A percentile compares a stretch with the other conserved stretches of the same genome.
phyloP scores from a whole-genome alignment of 2,329 filamentous ascomycete genomes.

The Scolecobasidium constrictum region DNA sequence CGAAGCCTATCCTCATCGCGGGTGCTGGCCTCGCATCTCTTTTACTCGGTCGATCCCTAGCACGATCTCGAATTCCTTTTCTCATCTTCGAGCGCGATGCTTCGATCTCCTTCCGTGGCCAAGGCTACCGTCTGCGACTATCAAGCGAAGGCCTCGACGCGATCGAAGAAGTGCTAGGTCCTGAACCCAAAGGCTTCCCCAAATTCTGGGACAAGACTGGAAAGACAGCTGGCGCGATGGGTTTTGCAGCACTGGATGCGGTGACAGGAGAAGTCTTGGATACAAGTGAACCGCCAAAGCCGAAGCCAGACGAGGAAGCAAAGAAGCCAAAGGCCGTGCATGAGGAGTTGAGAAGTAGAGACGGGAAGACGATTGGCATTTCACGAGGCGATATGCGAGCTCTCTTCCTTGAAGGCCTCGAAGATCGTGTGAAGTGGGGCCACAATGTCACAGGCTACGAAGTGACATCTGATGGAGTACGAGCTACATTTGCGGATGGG shows the following conservation, averaged over 20 bases:
- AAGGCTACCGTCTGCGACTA: constrained; percentile 52
- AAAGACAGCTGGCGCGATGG: constrained; percentile 45
- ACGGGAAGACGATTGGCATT: constrained; percentile 50
- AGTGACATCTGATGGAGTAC: constrained; percentile 42
- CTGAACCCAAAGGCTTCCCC: constrained; percentile 31
- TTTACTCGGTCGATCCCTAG: constrained; percentile 26
- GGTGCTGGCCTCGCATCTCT: constrained; percentile 29
- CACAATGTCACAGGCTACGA: constrained; percentile 50
- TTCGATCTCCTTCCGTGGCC: constrained; percentile 45
- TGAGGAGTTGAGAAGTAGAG: constrained; percentile 37
- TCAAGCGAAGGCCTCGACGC: constrained; percentile 47
- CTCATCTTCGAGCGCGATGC: constrained; percentile 32
- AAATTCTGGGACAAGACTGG: constrained; percentile 50
- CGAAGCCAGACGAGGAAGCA: constrained; percentile 17
- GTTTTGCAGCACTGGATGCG: constrained; percentile 41
- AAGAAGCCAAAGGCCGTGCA: constrained; percentile 12
- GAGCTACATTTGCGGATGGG: constrained; percentile 49
- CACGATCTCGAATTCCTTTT: constrained; percentile 25
- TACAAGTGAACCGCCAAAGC: background rate
- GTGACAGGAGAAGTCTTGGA: constrained; percentile 38
- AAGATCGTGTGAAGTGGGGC: constrained; percentile 44
- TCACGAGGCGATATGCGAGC: constrained; percentile 52
- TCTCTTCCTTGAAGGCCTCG: constrained; percentile 46
- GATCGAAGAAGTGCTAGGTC: constrained; percentile 46
- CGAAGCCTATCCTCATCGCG: constrained; percentile 31